These are phyloP conservation scores for Stagonosporopsis cucurbitacearum DNA, from an alignment of 2,329 filamentous ascomycete species.

Conservation along the genomic window DNA sequence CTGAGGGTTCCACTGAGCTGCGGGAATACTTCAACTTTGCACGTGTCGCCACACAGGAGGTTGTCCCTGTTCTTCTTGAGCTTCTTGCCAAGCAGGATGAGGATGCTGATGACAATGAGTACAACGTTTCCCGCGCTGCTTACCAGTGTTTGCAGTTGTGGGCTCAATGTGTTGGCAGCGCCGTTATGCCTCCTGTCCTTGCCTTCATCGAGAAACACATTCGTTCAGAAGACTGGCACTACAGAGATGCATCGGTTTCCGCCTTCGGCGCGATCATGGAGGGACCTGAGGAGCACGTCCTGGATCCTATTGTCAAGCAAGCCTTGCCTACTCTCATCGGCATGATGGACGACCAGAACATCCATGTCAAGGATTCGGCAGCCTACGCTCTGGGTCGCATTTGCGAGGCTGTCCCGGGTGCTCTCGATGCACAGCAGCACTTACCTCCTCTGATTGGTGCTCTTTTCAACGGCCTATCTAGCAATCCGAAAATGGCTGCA, in stretches of 20 bases:
- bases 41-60: constrained; percentile 88
- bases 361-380: constrained; percentile 94
- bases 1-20: constrained; percentile 80
- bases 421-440: constrained; percentile 84
- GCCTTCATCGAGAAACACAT: constrained; percentile 91
- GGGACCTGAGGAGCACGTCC: constrained; percentile 87
- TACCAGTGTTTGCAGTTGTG: constrained; percentile 98
- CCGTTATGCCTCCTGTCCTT: constrained; percentile 85
- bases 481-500: constrained; percentile 93
- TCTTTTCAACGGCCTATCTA: constrained; percentile 87
- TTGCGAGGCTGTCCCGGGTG: constrained; percentile 88
- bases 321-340: constrained; percentile 88
- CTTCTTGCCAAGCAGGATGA: constrained; percentile 97
- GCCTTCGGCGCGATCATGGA: constrained; percentile 99
- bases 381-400: constrained; percentile 96
- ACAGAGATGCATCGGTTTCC: constrained; percentile 92
- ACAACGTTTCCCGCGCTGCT: constrained; percentile 92
- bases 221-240: constrained; percentile 90
- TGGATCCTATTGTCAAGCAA: constrained; percentile 95
- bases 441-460: constrained; percentile 85
- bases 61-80: constrained; percentile 87
- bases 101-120: constrained; percentile 95
- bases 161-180: constrained; percentile 84
- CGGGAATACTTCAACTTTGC: constrained; percentile 96
- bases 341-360: constrained; percentile 87